A percentile compares a stretch with the other conserved stretches of the same genome.
phyloP scores from a whole-genome alignment of 2,329 filamentous ascomycete genomes.

The Aplosporella prunicola region DNA sequence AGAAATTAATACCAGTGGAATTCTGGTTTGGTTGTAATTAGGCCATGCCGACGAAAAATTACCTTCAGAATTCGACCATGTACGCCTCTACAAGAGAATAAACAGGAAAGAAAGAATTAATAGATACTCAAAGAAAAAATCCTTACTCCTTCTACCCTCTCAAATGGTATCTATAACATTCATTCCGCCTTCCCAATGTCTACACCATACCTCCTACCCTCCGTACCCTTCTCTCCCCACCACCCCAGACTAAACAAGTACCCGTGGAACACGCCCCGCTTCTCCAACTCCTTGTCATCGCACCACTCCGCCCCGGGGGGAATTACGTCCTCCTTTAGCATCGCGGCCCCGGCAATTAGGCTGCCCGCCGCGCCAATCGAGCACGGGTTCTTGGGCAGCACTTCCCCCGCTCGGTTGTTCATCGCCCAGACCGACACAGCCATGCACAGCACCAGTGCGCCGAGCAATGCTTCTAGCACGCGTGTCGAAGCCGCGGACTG shows the following conservation, averaged over 20 bases:
- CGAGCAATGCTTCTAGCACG: background rate
- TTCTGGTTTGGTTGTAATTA: too few species aligned
- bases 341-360: background rate
- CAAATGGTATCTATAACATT: too few species aligned
- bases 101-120: too few species aligned
- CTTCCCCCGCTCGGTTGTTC: background rate
- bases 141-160: too few species aligned
- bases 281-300: background rate
- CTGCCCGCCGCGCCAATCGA: background rate
- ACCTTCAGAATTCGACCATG: too few species aligned
- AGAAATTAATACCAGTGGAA: too few species aligned
- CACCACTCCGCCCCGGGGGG: slow-evolving; percentile 1
- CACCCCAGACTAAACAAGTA: slow-evolving; percentile 1
- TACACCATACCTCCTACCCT: background rate
- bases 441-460: background rate
- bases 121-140: too few species aligned
- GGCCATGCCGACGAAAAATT: too few species aligned
- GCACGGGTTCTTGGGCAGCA: slow-evolving; percentile 1
- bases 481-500: background rate
- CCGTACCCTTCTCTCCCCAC: background rate
- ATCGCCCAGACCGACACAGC: background rate
- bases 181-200: slow-evolving; percentile 3
- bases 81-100: too few species aligned
- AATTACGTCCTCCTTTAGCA: background rate
- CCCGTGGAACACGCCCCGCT: background rate